These are phyloP conservation scores for Coemansia reversa DNA, from an alignment of 192 early-diverging fungal species.

Conservation along the genomic window DNA sequence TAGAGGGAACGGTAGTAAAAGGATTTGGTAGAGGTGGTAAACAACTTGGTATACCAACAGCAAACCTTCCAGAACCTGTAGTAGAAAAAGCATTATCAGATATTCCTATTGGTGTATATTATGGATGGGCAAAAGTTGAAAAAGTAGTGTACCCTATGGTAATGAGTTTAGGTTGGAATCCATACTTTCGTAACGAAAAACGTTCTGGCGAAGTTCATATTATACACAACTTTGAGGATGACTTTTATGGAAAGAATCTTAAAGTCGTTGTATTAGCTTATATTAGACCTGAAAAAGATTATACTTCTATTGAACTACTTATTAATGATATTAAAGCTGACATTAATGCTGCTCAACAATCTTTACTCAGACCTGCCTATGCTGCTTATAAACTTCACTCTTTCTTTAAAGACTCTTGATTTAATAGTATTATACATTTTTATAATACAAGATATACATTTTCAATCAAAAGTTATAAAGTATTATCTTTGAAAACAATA, in stretches of 20 bases:
- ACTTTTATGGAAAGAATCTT: constrained; percentile 90
- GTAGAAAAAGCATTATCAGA: constrained; percentile 63
- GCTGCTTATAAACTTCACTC: not conserved
- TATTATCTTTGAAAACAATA: too few relatives aligned
- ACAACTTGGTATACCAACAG: constrained; percentile 97
- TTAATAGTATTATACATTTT: too few relatives aligned
- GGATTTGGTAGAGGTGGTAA: constrained; percentile 96
- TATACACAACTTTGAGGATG: constrained; percentile 77
- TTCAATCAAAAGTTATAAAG: too few relatives aligned
- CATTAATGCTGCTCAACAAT: constrained; percentile 51
- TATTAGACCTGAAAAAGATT: constrained; percentile 89
- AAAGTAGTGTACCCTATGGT: constrained; percentile 87
- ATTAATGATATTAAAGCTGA: constrained; percentile 93
- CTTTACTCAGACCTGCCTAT: constrained; percentile 25
- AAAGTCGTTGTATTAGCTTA: constrained; percentile 83
- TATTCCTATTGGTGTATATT: constrained; percentile 88
- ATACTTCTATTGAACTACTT: constrained; percentile 81
- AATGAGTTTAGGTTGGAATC: constrained; percentile 99
- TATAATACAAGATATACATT: too few relatives aligned
- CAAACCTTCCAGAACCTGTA: constrained; percentile 82
- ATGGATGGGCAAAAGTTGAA: constrained; percentile 86
- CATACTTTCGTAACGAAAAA: constrained; percentile 96
- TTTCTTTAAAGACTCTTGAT: constrained; percentile 12
- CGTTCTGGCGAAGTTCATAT: constrained; percentile 97
- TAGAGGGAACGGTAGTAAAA: constrained; percentile 77